Conservation (phyloP, 495 filamentous ascomycete genomes). For the Talaromyces adpressus region DNA sequence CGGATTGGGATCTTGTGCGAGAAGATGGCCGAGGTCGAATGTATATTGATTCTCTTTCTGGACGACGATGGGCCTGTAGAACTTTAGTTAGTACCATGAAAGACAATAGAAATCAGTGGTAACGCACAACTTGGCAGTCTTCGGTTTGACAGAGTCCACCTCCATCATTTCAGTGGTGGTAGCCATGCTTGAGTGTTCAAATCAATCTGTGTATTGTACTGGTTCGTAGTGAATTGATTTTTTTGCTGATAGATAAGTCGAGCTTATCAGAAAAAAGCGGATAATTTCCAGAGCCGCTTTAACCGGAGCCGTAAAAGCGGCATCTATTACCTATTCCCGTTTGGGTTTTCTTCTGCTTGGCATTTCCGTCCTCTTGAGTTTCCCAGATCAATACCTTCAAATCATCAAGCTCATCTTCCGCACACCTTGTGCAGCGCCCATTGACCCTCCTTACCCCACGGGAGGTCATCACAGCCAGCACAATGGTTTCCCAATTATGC, state of each 20-base stretch:
- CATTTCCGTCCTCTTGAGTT: background rate
- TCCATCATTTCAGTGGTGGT: constrained; percentile 2
- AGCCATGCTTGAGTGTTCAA: constrained; percentile 9
- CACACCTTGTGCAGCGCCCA: constrained; percentile 8
- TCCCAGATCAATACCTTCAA: background rate
- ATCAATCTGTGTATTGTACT: constrained; percentile 16
- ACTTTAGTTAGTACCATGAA: background rate
- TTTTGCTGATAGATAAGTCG: constrained; percentile 6
- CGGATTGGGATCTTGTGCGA: constrained; percentile 77
- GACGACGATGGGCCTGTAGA: constrained; percentile 52
- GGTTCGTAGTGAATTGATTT: constrained; percentile 10
- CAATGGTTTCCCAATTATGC: constrained; percentile 63
- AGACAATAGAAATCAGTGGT: background rate
- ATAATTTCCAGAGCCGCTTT: constrained; percentile 7
- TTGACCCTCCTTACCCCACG: constrained; percentile 32
- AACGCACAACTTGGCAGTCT: constrained; percentile 39
- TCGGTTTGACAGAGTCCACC: constrained; percentile 18
- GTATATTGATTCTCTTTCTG: constrained; percentile 81
- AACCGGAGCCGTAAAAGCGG: background rate
- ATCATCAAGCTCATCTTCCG: background rate
- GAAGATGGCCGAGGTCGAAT: constrained; percentile 84
- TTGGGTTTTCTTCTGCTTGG: constrained; percentile 2
- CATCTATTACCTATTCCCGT: background rate
- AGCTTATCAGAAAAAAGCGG: constrained; percentile 9
- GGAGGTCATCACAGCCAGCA: constrained; percentile 25